Base-by-base conservation (phyloP, 1,284 basidiomycete genomes). In the Naganishia albida region DNA sequence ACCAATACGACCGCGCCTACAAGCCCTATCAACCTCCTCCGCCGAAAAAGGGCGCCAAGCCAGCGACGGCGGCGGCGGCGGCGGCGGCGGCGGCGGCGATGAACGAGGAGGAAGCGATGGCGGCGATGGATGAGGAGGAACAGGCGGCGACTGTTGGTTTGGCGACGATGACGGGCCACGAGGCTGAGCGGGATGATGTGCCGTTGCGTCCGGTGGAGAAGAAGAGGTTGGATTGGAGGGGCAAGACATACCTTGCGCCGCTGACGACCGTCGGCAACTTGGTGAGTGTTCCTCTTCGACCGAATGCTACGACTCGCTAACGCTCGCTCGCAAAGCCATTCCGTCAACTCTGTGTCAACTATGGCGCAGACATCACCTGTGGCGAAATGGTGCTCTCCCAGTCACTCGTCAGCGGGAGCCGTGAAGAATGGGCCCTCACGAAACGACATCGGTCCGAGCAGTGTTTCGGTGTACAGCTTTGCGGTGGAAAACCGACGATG, bases 201-300 rank as follows among this genome's bases (percentile, higher is more conserved):
- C 87, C 86, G 0, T 72, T 86, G 38, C 84, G 91, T 34, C 86
- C 88, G 25, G 76, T 81, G 15, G 95, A 99, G 80, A 98, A 97
- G 82, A 90, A 87, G 74, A 82, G 91, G 30, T 78, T 99, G 25
- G 80, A 91, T 72, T 98, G 93, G 92, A 81, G 83, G 12, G 90
- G 89, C 12, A 91, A 92, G 76, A 89, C 91, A 1, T 99, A 98
- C 79, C 85, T 96, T 1, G 94, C 94, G 0, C 94, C 95, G 0
- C 81, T 99, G 12, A 98, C 95, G 0, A 99, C 94, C 0, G 93
- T 95, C 30, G 94, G 95, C 30, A 98, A 98, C 73, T 77, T 98
- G 72, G 91, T 91, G 75, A 54, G 86, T 79, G 28, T 46, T 20
- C 26, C 49, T n/a, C 34, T 23, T n/a, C 34, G 34, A 57, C n/a